Conservation (phyloP, 805 yeast species). For the Komagataella populi region DNA sequence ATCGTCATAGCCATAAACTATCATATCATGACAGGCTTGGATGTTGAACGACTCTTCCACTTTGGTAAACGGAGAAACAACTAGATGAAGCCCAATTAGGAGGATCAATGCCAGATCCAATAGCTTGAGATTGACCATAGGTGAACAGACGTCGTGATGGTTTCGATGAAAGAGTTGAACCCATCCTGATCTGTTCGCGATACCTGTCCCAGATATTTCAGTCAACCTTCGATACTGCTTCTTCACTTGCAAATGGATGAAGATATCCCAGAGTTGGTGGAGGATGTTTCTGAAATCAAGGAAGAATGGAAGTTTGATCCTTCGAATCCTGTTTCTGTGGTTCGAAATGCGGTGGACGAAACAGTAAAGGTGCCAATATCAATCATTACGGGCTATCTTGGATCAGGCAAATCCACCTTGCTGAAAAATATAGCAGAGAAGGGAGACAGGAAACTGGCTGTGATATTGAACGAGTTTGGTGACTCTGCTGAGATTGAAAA, state of each 20-base stretch:
- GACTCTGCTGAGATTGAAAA: slow-evolving; percentile 85
- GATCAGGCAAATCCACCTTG: slow-evolving; percentile 87
- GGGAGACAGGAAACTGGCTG: slow-evolving; percentile 69
- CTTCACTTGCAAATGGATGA: slow-evolving; percentile 2
- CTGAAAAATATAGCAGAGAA: slow-evolving; percentile 59
- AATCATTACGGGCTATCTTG: slow-evolving; percentile 87
- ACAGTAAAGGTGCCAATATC: slow-evolving; percentile 66
- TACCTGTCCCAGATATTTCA: background rate
- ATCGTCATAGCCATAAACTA: slow-evolving; percentile 43
- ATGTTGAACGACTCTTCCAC: slow-evolving; percentile 90
- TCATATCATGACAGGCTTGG: slow-evolving; percentile 78
- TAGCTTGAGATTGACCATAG: background rate
- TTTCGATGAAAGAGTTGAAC: background rate
- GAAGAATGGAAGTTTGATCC: background rate
- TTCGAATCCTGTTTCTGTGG: background rate
- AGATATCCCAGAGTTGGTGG: slow-evolving; percentile 10
- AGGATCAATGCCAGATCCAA: slow-evolving; percentile 23
- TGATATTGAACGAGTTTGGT: slow-evolving; percentile 86
- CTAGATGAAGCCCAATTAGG: slow-evolving; percentile 33
- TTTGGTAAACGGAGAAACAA: slow-evolving; percentile 69
- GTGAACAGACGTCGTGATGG: background rate
- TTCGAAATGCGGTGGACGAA: background rate
- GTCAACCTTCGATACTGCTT: too few species aligned
- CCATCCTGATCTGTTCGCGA: background rate
- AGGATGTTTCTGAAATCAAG: slow-evolving; percentile 7